Evolutionary conservation across 1,284 basidiomycete species (phyloP).

Genomic region (Athelia psychrophila): DNA sequence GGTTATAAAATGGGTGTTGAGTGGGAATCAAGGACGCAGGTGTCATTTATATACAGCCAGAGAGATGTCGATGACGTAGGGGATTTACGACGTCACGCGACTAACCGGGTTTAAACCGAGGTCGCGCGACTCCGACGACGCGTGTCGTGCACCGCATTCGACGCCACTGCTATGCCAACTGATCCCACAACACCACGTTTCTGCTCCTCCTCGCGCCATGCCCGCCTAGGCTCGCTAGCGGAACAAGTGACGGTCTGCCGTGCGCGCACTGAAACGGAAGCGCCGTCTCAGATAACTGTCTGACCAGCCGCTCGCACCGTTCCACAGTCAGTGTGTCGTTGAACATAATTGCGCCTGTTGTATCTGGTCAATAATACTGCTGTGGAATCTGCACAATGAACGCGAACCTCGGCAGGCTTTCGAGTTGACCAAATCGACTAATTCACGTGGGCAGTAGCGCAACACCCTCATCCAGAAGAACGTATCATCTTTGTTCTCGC

Average conservation of each 20-base stretch:
- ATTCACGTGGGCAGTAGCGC: slow-evolving; percentile 73
- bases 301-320: slow-evolving; percentile 73
- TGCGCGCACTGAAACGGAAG: slow-evolving; percentile 96
- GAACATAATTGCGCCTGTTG: slow-evolving; percentile 92
- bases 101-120: background rate
- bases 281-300: slow-evolving; percentile 62
- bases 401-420: slow-evolving; percentile 87
- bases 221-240: slow-evolving; percentile 32
- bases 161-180: background rate
- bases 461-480: slow-evolving; percentile 68
- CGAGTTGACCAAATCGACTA: slow-evolving; percentile 85
- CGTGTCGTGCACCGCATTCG: background rate
- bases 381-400: background rate
- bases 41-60: too few relatives aligned
- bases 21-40: too few relatives aligned
- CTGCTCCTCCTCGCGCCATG: background rate
- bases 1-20: slow-evolving; percentile 9
- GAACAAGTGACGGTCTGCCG: slow-evolving; percentile 60
- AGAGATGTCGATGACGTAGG: background rate
- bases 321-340: slow-evolving; percentile 71
- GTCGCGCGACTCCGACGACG: background rate
- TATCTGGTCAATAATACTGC: background rate
- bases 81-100: background rate
- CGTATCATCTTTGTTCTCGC: slow-evolving; percentile 23
- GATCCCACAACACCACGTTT: background rate